Percentiles rank a stretch among this genome's conserved stretches.
Evolutionary conservation across 441 rosid genomes (phyloP).

Genomic region (Codiaeum variegatum): DNA sequence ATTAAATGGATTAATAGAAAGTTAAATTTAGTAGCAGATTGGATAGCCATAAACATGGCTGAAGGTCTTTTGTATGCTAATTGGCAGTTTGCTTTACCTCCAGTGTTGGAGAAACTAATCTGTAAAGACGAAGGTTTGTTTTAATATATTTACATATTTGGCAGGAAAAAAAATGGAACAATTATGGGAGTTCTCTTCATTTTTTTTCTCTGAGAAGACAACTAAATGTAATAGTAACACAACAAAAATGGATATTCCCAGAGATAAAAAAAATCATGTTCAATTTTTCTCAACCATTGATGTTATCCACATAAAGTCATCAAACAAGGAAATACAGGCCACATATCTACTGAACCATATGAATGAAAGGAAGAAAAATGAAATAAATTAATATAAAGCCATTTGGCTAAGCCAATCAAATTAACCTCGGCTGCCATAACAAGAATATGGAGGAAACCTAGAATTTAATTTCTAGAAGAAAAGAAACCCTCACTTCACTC

Average conservation of each 20-base stretch:
- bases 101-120: too few species aligned
- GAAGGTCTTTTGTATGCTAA: too few species aligned
- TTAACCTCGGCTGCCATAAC: background rate
- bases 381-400: background rate
- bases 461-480: conserved; percentile 18
- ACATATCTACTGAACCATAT: background rate
- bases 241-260: background rate
- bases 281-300: background rate
- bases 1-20: too few species aligned
- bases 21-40: too few species aligned
- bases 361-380: background rate
- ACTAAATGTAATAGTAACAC: too few species aligned
- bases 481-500: conserved; percentile 24
- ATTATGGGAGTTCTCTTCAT: too few species aligned
- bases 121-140: too few species aligned
- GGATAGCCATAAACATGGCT: too few species aligned
- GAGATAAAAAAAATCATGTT: background rate
- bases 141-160: too few species aligned
- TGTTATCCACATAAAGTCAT: background rate
- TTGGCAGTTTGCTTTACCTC: too few species aligned
- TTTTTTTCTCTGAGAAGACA: too few species aligned
- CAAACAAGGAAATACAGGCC: background rate
- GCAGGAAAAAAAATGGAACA: too few species aligned
- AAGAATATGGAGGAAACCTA: conserved; percentile 14
- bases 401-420: conserved; percentile 8